Evolutionary conservation across 2,329 filamentous ascomycete genomes (phyloP).

Genomic region (Rhytidhysteron rufulum): DNA sequence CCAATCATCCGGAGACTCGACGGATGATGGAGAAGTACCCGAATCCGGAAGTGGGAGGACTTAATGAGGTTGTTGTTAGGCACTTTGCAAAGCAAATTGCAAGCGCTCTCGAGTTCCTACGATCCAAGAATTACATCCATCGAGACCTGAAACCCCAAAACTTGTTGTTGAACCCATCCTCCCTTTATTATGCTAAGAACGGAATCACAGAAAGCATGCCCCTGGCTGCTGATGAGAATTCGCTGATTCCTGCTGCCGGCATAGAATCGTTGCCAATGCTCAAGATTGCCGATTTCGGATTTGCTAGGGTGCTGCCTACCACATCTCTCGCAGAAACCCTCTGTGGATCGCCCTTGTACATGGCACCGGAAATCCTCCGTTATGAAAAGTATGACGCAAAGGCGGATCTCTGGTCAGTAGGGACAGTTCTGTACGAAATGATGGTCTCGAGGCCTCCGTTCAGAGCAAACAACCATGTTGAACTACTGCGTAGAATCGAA

Average conservation of each 20-base stretch:
- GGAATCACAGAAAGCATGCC: constrained; percentile 54
- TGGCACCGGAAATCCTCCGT: constrained; percentile 95
- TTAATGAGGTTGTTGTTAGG: constrained; percentile 93
- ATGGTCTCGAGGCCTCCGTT: constrained; percentile 87
- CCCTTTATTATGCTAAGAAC: constrained; percentile 59
- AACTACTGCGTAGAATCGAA: constrained; percentile 88
- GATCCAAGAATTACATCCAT: constrained; percentile 83
- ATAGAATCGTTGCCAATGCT: constrained; percentile 87
- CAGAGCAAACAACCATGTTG: constrained; percentile 88
- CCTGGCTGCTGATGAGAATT: constrained; percentile 75
- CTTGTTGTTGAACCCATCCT: constrained; percentile 80
- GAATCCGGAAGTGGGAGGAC: constrained; percentile 73
- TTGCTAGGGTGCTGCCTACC: constrained; percentile 84
- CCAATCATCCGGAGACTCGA: constrained; percentile 73
- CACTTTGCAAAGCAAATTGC: constrained; percentile 95
- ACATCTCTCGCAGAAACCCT: constrained; percentile 93
- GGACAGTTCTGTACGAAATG: constrained; percentile 95
- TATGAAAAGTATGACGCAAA: constrained; percentile 98
- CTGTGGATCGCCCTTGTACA: constrained; percentile 94
- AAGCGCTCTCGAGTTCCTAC: constrained; percentile 85
- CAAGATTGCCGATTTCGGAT: constrained; percentile 98
- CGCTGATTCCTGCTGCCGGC: constrained; percentile 75
- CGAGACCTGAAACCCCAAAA: constrained; percentile 98
- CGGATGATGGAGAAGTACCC: constrained; percentile 95
- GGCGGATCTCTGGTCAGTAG: constrained; percentile 95